Conservation (phyloP, 768 basidiomycete genomes). For the Hemileccinum impolitum region DNA sequence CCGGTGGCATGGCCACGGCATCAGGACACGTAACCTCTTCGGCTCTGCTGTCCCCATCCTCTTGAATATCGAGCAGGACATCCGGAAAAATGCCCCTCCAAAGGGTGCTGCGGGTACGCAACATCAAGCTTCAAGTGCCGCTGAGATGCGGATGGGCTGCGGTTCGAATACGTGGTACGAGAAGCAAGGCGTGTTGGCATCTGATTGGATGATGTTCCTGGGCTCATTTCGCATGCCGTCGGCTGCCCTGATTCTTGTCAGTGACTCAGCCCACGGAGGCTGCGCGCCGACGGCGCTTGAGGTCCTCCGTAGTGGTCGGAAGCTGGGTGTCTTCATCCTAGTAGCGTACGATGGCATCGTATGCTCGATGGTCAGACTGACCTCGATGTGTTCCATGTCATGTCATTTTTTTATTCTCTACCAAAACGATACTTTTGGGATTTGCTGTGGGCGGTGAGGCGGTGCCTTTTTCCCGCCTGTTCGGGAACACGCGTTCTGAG, state of each 20-base stretch:
- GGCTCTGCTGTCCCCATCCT: not conserved
- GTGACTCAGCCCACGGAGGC: conserved; percentile 3
- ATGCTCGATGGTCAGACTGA: not conserved
- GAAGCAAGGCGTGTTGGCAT: not conserved
- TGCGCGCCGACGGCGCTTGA: conserved; percentile 1
- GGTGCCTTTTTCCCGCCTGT: conserved; percentile 19
- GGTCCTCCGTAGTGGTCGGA: conserved; percentile 20
- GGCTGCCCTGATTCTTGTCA: conserved; percentile 12
- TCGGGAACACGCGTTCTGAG: conserved; percentile 32
- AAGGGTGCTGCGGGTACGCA: not conserved
- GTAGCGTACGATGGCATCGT: not conserved
- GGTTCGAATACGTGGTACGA: not conserved
- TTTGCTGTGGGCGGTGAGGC: conserved; percentile 11
- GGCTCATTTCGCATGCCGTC: not conserved
- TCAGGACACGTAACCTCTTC: not conserved
- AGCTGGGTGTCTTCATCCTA: not conserved
- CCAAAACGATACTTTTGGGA: not conserved
- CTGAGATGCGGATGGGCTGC: not conserved
- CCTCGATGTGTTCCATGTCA: too few species aligned
- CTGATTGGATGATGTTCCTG: conserved; percentile 10
- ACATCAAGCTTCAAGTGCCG: not conserved
- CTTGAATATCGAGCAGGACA: not conserved
- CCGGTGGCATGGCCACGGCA: conserved; percentile 5
- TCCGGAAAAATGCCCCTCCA: too few species aligned
- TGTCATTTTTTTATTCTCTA: not conserved